These are phyloP conservation scores for Lepidium aucheri DNA, from an alignment of 345 rosid genomes.

Conservation along the genomic window DNA sequence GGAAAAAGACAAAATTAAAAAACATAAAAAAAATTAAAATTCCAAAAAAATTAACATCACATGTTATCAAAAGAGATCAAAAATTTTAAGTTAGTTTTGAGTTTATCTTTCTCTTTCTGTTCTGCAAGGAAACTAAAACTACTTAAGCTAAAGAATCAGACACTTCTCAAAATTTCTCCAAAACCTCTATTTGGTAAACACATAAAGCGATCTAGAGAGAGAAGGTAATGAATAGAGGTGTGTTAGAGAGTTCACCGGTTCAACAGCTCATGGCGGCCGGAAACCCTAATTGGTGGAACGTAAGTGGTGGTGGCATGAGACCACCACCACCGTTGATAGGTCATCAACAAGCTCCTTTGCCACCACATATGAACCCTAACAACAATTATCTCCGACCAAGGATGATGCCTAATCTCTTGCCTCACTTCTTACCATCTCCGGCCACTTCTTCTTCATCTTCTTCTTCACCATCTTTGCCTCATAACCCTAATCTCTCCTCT, in stretches of 20 bases:
- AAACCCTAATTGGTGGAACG: conserved; percentile 85
- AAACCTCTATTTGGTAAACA: conserved; percentile 37
- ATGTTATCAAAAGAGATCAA: conserved; percentile 20
- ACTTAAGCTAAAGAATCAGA: conserved; percentile 35
- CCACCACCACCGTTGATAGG: conserved; percentile 41
- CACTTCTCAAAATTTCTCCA: conserved; percentile 47
- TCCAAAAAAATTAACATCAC: conserved; percentile 15
- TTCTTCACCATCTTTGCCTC: conserved; percentile 41
- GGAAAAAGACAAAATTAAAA: conserved; percentile 30
- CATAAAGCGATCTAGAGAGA: conserved; percentile 17
- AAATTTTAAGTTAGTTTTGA: conserved; percentile 7
- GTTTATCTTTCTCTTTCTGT: conserved; percentile 18
- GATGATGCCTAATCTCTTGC: conserved; percentile 37
- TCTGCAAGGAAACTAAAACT: conserved; percentile 19
- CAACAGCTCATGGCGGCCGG: conserved; percentile 76
- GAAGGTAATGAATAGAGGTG: conserved; percentile 57
- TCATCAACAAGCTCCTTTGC: conserved; percentile 28
- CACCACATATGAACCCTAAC: conserved; percentile 23
- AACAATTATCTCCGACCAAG: conserved; percentile 22
- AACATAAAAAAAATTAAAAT: neutral
- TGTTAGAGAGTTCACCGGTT: conserved; percentile 69
- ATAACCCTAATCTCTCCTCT: conserved; percentile 34
- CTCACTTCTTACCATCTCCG: conserved; percentile 39
- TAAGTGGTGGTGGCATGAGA: conserved; percentile 48
- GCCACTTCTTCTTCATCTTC: conserved; percentile 44